These are phyloP conservation scores for Cyclotella choctawhatcheeana DNA, from an alignment of 108 stramenopile species.

Conservation along the genomic window DNA sequence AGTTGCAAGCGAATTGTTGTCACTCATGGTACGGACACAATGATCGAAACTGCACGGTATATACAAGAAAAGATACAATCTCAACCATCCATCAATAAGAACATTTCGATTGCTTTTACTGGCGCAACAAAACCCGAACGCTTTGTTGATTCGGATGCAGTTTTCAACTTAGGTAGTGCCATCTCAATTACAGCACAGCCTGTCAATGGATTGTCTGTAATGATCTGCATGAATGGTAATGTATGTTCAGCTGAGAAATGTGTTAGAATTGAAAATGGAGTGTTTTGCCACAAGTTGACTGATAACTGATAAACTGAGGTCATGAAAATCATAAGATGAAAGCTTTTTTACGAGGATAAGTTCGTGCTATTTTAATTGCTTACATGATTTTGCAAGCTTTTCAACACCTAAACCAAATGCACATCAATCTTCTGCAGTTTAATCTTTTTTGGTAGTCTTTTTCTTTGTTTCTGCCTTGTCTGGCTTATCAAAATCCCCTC, in stretches of 20 bases:
- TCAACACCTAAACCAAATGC: neutral
- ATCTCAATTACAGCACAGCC: slow-evolving; percentile 40
- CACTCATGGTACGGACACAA: slow-evolving; percentile 66
- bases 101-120: slow-evolving; percentile 49
- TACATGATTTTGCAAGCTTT: too few species aligned
- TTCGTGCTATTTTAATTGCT: too few species aligned
- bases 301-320: too few species aligned
- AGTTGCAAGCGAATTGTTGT: slow-evolving; percentile 42
- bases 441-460: neutral
- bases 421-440: neutral
- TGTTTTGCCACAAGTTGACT: neutral
- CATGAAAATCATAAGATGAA: neutral
- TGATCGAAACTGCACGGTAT: slow-evolving; percentile 55
- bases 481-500: slow-evolving; percentile 67
- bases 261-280: slow-evolving; percentile 21
- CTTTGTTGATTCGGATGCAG: slow-evolving; percentile 62
- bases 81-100: neutral
- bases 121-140: slow-evolving; percentile 65
- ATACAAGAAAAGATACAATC: slow-evolving; percentile 13
- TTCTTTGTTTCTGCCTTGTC: slow-evolving; percentile 20
- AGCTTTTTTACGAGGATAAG: too few species aligned
- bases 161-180: slow-evolving; percentile 58
- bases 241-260: slow-evolving; percentile 32
- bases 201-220: slow-evolving; percentile 12
- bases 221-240: slow-evolving; percentile 55